phyloP scores from a whole-genome alignment of 225 moss, liverwort and hornwort species.

The Marchantia paleacea region DNA sequence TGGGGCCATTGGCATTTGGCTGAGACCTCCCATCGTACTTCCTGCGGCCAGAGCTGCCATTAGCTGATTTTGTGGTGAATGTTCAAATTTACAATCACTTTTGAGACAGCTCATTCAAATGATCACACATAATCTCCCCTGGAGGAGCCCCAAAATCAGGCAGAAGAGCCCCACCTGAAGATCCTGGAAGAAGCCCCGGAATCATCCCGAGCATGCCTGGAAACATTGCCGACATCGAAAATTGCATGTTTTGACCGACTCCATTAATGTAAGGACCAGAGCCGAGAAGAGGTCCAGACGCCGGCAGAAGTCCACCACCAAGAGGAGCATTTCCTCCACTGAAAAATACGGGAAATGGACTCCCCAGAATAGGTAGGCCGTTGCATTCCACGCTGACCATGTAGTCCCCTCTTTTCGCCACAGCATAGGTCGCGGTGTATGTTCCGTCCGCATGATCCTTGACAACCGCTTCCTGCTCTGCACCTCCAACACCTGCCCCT shows the following conservation, averaged over 20 bases:
- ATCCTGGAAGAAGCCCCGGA: slow-evolving; percentile 71
- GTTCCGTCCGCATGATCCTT: slow-evolving; percentile 98
- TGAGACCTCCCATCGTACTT: slow-evolving; percentile 94
- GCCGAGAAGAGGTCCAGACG: slow-evolving; percentile 69
- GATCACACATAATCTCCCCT: slow-evolving; percentile 57
- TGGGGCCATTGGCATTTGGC: slow-evolving; percentile 99
- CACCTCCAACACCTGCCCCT: slow-evolving; percentile 85
- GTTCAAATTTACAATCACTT: slow-evolving; percentile 59
- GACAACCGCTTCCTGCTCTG: slow-evolving; percentile 96
- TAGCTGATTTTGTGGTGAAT: slow-evolving; percentile 52
- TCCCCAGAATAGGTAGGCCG: slow-evolving; percentile 73
- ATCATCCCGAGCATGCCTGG: slow-evolving; percentile 95
- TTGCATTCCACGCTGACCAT: slow-evolving; percentile 99
- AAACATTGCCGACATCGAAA: slow-evolving; percentile 83
- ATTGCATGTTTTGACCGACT: slow-evolving; percentile 72
- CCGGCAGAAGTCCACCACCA: slow-evolving; percentile 61
- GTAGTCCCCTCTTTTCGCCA: slow-evolving; percentile 95
- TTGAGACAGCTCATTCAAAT: slow-evolving; percentile 59
- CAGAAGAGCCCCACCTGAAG: slow-evolving; percentile 64
- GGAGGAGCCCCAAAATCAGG: slow-evolving; percentile 60
- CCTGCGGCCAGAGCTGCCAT: slow-evolving; percentile 72
- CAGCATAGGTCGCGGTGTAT: slow-evolving; percentile 96
- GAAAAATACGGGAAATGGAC: slow-evolving; percentile 98
- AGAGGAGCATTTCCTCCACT: slow-evolving; percentile 86
- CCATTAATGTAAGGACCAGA: slow-evolving; percentile 71